Base-by-base conservation (phyloP, 495 filamentous ascomycete genomes). In the Physcia stellaris region DNA sequence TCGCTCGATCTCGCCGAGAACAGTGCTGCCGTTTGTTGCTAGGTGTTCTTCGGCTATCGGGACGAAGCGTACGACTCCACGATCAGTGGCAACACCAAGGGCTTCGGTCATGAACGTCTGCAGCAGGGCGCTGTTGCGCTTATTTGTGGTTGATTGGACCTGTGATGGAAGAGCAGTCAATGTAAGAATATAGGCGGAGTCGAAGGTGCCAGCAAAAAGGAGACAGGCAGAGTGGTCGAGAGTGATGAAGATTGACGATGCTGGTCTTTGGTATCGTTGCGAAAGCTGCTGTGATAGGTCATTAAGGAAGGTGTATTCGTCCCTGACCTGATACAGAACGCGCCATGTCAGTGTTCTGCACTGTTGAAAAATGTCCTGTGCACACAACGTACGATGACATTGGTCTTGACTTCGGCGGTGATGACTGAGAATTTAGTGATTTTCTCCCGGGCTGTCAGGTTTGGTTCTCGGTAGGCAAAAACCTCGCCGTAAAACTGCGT, bases 371-470 rank as follows among this genome's bases (percentile, higher is more conserved):
- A 4, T n/a, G n/a, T 6, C 12, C 7, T 7, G 10, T 7, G 16
- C 6, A 3, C 16, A 49, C 21, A 39, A 61, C 77, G 48, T 64
- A 87, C 85, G 53, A 78, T 81, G 24, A 75, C 72, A 53, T 90
- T 94, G n/a, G 83, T 84, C 50, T 74, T 78, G 22, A 96, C 56
- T 53, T 94, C 85, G 24, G 78, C 82, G 39, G 83, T 67, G 38
- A 94, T 70, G 37, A 80, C 64, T 13, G 83, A 76, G 43, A 86
- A 72, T 42, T 70, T 73, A 12, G 58, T 55, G 16, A 84, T 59
- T 21, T 71, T 66, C 31, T 80, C 71, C 40, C 63, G 63, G 7
- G 72, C 67, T 7, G 70, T 62, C n/a, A 60, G 49, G 39, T 53
- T 50, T 3, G 59, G 53, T 40, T 72, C 69, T 41, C 73, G 69